A percentile compares a stretch with the other conserved stretches of the same genome.
Evolutionary conservation across 306 rosid species (phyloP).

Genomic region (Cicer bijugum): DNA sequence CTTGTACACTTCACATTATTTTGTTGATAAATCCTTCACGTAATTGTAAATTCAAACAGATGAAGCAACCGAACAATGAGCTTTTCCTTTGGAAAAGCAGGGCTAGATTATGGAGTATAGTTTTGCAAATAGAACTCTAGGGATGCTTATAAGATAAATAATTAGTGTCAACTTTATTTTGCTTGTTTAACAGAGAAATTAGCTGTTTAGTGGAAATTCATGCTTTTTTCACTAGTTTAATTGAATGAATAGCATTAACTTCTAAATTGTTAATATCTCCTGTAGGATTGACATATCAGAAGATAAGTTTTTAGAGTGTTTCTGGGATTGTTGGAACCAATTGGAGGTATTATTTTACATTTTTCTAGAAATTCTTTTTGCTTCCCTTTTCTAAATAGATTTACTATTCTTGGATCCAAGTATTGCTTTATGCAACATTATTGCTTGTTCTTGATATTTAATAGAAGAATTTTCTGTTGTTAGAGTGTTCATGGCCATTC

Average conservation of each 20-base stretch:
- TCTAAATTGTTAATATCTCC: slow-evolving; percentile 35
- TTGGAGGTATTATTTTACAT: slow-evolving; percentile 58
- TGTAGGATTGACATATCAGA: slow-evolving; percentile 70
- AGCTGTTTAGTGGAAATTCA: slow-evolving; percentile 8
- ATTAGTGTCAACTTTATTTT: slow-evolving; percentile 19
- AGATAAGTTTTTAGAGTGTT: slow-evolving; percentile 62
- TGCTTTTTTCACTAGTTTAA: slow-evolving; percentile 27
- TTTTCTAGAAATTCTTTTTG: slow-evolving; percentile 32
- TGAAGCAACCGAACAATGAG: background rate
- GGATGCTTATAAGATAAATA: background rate
- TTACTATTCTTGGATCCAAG: slow-evolving; percentile 28
- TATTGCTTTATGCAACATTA: slow-evolving; percentile 9
- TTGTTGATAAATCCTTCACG: background rate
- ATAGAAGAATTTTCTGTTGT: slow-evolving; percentile 25
- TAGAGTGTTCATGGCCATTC: slow-evolving; percentile 8
- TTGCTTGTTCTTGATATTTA: slow-evolving; percentile 17
- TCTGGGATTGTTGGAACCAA: slow-evolving; percentile 75
- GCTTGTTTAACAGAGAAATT: background rate
- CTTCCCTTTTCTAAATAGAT: slow-evolving; percentile 33
- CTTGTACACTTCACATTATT: background rate
- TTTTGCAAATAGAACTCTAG: slow-evolving; percentile 16
- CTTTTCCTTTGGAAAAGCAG: slow-evolving; percentile 1
- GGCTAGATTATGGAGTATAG: background rate
- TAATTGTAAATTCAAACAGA: slow-evolving; percentile 1
- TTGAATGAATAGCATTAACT: slow-evolving; percentile 24